Base-by-base conservation (phyloP, 805 yeast genomes). In the Dipodascus albidus region DNA sequence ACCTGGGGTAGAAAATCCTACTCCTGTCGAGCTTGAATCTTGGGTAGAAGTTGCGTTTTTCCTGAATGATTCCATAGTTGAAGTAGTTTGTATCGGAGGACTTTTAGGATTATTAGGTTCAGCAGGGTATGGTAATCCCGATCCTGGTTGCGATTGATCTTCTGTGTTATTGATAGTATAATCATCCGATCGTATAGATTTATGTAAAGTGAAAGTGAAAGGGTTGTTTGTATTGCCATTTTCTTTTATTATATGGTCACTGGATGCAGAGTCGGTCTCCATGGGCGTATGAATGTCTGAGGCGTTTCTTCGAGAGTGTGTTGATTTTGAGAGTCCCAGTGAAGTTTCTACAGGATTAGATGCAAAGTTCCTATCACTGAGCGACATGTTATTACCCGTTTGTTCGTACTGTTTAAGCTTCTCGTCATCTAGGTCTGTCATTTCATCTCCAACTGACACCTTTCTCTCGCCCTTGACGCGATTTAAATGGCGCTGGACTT, bases 391-490 rank as follows among this genome's bases (percentile, higher is more conserved):
- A 41, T 11, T 27, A 6, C 9, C 9, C 9, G 33, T 6, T 6
- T 11, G 6, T 11, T 27, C 33, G 33, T 27, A 27, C 33, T 6
- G 33, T 11, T 27, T 27, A 27, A 27, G 11, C 11, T 27, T 27
- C 6, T 27, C 33, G 20, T 17, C 23, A 8, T 23, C 31, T 23
- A 19, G 21, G 24, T 44, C 52, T n/a, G 3, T 11, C 19, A 19
- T 4, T 8, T 19, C 49, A 23, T 15, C 31, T 24, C 9, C 21
- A 52, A 17, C 3, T 55, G 59, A 2, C 14, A 20, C 11, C 48
- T 51, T 35, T 61, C 61, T 3, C 63, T 60, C 52, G 61, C 60
- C 1, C 58, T 57, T 1, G 41, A 20, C 31, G 23, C 15, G 24
- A 41, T 15, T 27, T 11, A 27, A 6, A 27, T 27, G 33, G 9